Conservation (phyloP, 441 rosid species). For the Pelargonium cotyledonis region DNA sequence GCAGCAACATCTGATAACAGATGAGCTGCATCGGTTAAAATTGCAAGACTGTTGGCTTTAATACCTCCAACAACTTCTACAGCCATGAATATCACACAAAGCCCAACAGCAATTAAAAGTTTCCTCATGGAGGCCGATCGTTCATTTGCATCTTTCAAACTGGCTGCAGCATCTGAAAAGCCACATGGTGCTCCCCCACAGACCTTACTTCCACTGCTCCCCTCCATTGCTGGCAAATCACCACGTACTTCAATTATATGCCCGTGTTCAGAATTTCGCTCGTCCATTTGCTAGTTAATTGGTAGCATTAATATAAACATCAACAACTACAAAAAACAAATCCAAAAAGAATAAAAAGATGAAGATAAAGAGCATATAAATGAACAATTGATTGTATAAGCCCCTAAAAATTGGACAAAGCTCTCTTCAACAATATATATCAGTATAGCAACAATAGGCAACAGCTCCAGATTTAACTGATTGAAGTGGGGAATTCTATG, state of each 20-base stretch:
- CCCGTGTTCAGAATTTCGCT: constrained; percentile 27
- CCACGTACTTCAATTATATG: constrained; percentile 42
- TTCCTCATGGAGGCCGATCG: constrained; percentile 48
- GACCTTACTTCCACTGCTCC: constrained; percentile 28
- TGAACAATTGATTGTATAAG: too few species aligned
- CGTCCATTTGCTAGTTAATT: constrained; percentile 43
- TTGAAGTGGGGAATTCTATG: too few species aligned
- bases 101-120: constrained; percentile 46
- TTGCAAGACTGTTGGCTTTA: constrained; percentile 64
- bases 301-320: background rate
- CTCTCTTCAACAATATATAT: too few species aligned
- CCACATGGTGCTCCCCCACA: constrained; percentile 57
- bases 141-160: constrained; percentile 49
- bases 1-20: constrained; percentile 63
- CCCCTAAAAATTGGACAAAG: too few species aligned
- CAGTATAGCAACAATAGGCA: too few species aligned
- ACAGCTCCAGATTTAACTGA: too few species aligned
- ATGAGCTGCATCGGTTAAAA: constrained; percentile 68
- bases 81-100: constrained; percentile 50
- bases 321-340: constrained; percentile 1
- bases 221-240: constrained; percentile 27
- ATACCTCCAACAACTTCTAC: constrained; percentile 64
- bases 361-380: too few species aligned
- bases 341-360: background rate
- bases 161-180: constrained; percentile 43